Base-by-base conservation (phyloP, 2,329 filamentous ascomycete species). In the Neonectria coccinea region DNA sequence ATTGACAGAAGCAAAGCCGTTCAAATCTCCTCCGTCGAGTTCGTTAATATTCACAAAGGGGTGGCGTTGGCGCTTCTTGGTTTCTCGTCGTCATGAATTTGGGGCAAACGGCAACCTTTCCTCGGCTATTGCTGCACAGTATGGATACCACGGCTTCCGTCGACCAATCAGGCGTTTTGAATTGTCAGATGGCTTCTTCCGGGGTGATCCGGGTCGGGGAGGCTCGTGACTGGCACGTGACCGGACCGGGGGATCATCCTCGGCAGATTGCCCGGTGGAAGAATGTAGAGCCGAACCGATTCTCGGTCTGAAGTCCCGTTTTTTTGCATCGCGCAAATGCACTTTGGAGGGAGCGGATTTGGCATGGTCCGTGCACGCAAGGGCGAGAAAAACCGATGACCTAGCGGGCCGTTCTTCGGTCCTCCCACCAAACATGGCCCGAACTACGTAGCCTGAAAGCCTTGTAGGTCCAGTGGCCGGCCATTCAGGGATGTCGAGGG, bases 131-230 rank as follows among this genome's bases (percentile, higher is more conserved):
- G 53, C 67, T 69, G 61, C 62, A 67, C 56, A 62, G 48, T 65
- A 66, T 61, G 57, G 67, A 70, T 60, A 52, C 31, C 51, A 44
- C 56, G 55, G 56, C 45, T 63, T 31, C 61, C 47, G 45, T 33
- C 29, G 47, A 4, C 74, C 74, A 75, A 75, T 75, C 72, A 75
- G 59, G 12, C 33, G 56, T 50, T 63, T 42, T 59, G 33, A 65
- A 75, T 77, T 77, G 67, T 73, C 67, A 77, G 74, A 70, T 76
- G 73, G 72, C 73, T 73, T 74, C 70, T 62, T 65, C 67, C 65
- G 67, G 70, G 69, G 67, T 70, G 68, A 73, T 66, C 71, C 72
- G 74, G 75, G 67, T 64, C 50, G 64, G 67, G 67, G 51, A 14
- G 42, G 64, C 71, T 72, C 58, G 71, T 74, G 71, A 74, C 51